Base-by-base conservation (phyloP, 2,329 filamentous ascomycete genomes). In the Fusarium beomiforme region DNA sequence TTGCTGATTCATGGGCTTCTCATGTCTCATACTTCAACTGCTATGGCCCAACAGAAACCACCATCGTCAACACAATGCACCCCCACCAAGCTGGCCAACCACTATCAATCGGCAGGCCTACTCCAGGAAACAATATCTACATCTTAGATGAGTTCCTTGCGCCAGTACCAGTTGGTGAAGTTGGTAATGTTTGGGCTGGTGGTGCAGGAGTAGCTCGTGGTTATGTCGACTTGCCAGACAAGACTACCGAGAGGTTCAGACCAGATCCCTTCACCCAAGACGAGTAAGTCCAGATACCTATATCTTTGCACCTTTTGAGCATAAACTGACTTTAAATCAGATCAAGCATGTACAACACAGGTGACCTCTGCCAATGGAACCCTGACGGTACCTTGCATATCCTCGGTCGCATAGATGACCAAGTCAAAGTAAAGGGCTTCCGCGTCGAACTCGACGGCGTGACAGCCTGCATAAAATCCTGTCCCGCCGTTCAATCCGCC, bases 341-440 rank as follows among this genome's bases (percentile, higher is more conserved):
- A 3, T 71, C 69, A 12, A 81, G 80, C 68, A 89, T 90, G 87
- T 90, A 88, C 78, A 88, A 88, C 71, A 90, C 88, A 1, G 88
- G 88, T 4, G 88, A 90, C 69, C 80, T 90, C 11, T 87, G 85
- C 26, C 80, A 82, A 21, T 89, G 87, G 87, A 81, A 81, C 31
- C 70, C 81, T 0, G 83, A 88, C 61, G 88, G 88, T 9, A 82
- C 82, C 23, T 79, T 90, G 19, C 82, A 88, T n/a, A 87, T 86
- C 12, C 81, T 88, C 16, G 88, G 88, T 2, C 83, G 88, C 19
- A 81, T 81, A 14, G 88, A 90, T 62, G 87, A 90, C 64, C 88
- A 90, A 72, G 85, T 90, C 62, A 90, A 90, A 76, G 83, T 90
- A 71, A 88, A 89, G 77, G 83, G 88, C 2, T 89, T 90, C 75